Evolutionary conservation across 2,329 filamentous ascomycete species (phyloP), one percentile per base, ranked within the genome.

Genomic region (Neurospora sp.): DNA sequence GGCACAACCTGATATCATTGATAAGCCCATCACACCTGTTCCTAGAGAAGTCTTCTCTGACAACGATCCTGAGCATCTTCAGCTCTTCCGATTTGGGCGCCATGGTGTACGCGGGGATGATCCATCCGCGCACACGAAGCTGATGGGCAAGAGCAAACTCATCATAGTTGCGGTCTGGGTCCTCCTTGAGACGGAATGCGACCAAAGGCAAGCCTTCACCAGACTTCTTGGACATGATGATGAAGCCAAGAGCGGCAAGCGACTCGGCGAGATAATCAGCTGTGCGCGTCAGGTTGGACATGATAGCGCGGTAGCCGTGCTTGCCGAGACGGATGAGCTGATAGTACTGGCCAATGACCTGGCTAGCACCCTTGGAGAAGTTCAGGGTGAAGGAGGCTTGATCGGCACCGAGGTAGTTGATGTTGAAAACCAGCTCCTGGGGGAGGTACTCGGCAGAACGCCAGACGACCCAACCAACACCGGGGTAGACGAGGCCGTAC

Each of bases 331-430:
- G 92, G 79, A 97, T 97, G 78, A 98, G 87, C 82, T 97, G 94
- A 83, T 98, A 97, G 83, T 97, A 98, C 82, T 98, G 95, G 37
- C 92, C 95, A 72, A 98, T 97, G 77, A 97, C 92, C 78, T 97
- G 94, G 6, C 91, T 93, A 12, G 95, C 95, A 70, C 94, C 94
- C 80, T 97, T 97, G 78, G 92, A 96, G 84, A 98, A 98, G 85
- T 98, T 98, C 71, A 98, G 88, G 0, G 95, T 97, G 83, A 97
- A 97, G 3, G 93, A 97, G 2, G 93, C 91, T 80, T 98, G 95
- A 78, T 97, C 93, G 11, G 95, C 94, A 67, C 95, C 95, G 6
- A 97, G 90, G 82, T 98, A 98, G 86, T 97, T 97, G 87, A 98
- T 97, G 86, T 97, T 97, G 88, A 98, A 98, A 76, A 98, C 93